Base-by-base conservation (phyloP, 306 rosid species). In the Acacia confusa region DNA sequence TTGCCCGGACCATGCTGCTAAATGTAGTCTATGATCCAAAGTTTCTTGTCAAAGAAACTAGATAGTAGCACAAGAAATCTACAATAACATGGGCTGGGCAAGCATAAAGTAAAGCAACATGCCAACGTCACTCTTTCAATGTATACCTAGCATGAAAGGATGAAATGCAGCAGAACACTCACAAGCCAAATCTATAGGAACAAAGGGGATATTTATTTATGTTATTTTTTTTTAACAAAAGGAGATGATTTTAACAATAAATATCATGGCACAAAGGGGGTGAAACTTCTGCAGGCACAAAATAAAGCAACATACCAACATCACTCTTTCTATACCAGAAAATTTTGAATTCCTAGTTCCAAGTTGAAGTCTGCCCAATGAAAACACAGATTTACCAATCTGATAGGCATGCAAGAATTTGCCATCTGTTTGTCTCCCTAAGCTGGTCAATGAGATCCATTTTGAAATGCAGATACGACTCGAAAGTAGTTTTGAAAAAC, bases 1-100 rank as follows among this genome's bases (percentile, higher is more conserved):
- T 75, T 91, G 94, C 40, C 99, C 99, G 61, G 98, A 80, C 97
- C 92, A 95, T 74, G 99, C 97, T 34, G 99, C 97, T 85, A 95
- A 86, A 87, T 95, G 99, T 17, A 95, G 89, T 86, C 99, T 93
- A 83, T 72, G 70, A 41, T 57, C 70, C 90, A 79, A 73, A 81
- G 69, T 66, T 55, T 34, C 73, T 79, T 71, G 95, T 95, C 84
- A 93, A 89, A 78, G 97, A 86, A 87, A 90, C 90, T 86, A 80
- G 71, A 34, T 81, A 13, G 30, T 38, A 82, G 70, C 77, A 66
- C 76, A 2, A 55, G 32, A 71, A 71, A 47, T 72, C 27, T 40
- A 32, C 72, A 78, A 72, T 30, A 69, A 70, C 32, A 85, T n/a
- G n/a, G n/a, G n/a, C n/a, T n/a, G n/a, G n/a, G n/a, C n/a, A n/a